phyloP scores from a whole-genome alignment of 2,329 filamentous ascomycete genomes.

The Colletotrichum caudatum region DNA sequence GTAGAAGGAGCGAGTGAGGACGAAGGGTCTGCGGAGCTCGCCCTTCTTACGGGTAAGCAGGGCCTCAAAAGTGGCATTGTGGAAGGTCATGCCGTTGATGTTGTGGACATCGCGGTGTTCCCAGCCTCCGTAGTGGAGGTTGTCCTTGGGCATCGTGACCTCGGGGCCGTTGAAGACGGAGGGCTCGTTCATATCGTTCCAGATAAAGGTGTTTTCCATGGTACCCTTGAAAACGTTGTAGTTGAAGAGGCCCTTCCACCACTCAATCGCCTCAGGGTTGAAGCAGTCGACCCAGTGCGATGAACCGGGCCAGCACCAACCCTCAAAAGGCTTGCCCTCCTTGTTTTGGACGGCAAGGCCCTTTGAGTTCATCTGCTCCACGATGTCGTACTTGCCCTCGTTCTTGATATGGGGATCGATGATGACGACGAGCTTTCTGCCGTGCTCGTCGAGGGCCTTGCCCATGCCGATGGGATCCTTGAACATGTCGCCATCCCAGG shows the following conservation, averaged over 20 bases:
- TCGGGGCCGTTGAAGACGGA: constrained; percentile 99
- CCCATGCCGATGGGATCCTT: constrained; percentile 88
- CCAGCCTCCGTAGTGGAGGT: constrained; percentile 90
- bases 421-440: constrained; percentile 91
- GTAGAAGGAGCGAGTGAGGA: constrained; percentile 93
- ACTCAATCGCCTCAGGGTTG: constrained; percentile 88
- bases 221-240: constrained; percentile 91
- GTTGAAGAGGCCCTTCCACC: constrained; percentile 92
- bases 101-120: constrained; percentile 98
- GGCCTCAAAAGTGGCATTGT: constrained; percentile 92
- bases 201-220: constrained; percentile 88
- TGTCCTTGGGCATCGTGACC: constrained; percentile 99
- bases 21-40: constrained; percentile 86
- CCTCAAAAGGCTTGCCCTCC: constrained; percentile 88
- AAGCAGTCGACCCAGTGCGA: constrained; percentile 98
- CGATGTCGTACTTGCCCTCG: constrained; percentile 78
- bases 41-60: constrained; percentile 87
- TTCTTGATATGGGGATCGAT: constrained; percentile 99
- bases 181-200: constrained; percentile 99
- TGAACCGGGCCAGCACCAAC: constrained; percentile 98
- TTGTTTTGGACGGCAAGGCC: constrained; percentile 90
- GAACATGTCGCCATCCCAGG: constrained; percentile 93
- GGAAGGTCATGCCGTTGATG: constrained; percentile 92
- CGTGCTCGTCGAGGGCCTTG: constrained; percentile 84
- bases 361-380: constrained; percentile 85